These are phyloP conservation scores for Fusarium lyarnte DNA, from an alignment of 2,329 filamentous ascomycete species.

Conservation along the genomic window DNA sequence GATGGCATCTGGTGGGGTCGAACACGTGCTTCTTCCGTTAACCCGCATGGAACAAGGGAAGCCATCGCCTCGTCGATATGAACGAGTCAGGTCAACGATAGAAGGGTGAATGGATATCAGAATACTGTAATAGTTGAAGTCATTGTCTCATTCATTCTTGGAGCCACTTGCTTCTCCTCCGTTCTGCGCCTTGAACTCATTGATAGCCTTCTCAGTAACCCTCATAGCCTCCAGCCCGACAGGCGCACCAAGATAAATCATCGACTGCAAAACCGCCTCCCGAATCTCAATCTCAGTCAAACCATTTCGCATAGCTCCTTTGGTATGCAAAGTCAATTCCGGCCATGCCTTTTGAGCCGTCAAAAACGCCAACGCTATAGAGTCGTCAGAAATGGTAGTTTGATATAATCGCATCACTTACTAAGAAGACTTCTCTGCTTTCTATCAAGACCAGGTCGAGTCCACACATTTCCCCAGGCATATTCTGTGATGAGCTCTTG, in stretches of 20 bases:
- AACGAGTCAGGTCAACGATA: background rate
- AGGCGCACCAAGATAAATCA: conserved; percentile 31
- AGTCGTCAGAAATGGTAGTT: background rate
- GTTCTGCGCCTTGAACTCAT: background rate
- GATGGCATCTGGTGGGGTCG: conserved; percentile 8
- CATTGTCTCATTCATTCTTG: rapidly evolving
- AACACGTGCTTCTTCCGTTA: conserved; percentile 32
- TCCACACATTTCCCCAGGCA: conserved; percentile 29
- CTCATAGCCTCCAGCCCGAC: conserved; percentile 32
- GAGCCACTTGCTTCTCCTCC: background rate
- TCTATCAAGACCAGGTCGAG: conserved; percentile 24
- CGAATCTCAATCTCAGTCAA: conserved; percentile 32
- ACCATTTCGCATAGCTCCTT: conserved; percentile 27
- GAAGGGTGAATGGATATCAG: rapidly evolving
- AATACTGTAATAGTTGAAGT: rapidly evolving
- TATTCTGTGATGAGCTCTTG: conserved; percentile 33
- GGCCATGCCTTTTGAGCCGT: conserved; percentile 28
- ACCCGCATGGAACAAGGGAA: conserved; percentile 33
- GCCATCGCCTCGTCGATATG: background rate
- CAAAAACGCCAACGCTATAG: conserved; percentile 23
- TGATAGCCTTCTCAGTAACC: conserved; percentile 26
- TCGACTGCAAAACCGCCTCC: conserved; percentile 29
- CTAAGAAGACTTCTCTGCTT: conserved; percentile 35
- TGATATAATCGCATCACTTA: background rate
- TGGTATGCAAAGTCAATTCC: conserved; percentile 26